Base-by-base conservation (phyloP, 1,139 yeast genomes). In the Debaryomyces psychrophilus region DNA sequence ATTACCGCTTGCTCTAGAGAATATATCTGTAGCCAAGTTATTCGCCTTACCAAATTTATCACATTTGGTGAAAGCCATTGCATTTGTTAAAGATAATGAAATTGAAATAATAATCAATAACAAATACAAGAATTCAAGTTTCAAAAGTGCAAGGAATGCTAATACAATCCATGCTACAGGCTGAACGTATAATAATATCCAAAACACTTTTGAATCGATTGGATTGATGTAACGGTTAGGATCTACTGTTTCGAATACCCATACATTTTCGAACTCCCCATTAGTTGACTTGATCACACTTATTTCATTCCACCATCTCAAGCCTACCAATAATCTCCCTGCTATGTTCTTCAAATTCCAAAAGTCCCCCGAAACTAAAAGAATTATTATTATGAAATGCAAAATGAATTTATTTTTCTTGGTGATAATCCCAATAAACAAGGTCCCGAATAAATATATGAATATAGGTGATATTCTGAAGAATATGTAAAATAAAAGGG, bases 221-320 rank as follows among this genome's bases (percentile, higher is more conserved):
- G 97, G 96, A 59, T 92, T 93, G 56, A 92, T 87, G 54, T 85
- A 82, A 44, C 95, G 76, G 49, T 79, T 78, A 1, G 95, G 95
- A 59, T 87, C 89, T 2, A 95, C 93, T 2, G 90, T 83, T 64
- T 89, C 96, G 63, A 89, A 89, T 15, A 89, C 95, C 96, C 96
- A 89, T 15, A 86, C 81, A 51, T 88, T 85, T 53, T 85, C 86
- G 31, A 70, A 71, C 20, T 68, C 73, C 4, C 93, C 92, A 1
- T 60, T 52, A 56, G 83, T 70, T 37, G 73, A 69, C 17, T 64
- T 65, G 5, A 64, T 58, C 17, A 62, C 49, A 59, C 68, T 79
- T 34, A 77, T 75, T 60, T 87, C 92, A 62, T 89, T 90, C 96
- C 97, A 90, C 97, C 97, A 92, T 55, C 99, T 77, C 52, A 93